phyloP scores from a whole-genome alignment of 495 filamentous ascomycete species.

The Physcia stellaris region DNA sequence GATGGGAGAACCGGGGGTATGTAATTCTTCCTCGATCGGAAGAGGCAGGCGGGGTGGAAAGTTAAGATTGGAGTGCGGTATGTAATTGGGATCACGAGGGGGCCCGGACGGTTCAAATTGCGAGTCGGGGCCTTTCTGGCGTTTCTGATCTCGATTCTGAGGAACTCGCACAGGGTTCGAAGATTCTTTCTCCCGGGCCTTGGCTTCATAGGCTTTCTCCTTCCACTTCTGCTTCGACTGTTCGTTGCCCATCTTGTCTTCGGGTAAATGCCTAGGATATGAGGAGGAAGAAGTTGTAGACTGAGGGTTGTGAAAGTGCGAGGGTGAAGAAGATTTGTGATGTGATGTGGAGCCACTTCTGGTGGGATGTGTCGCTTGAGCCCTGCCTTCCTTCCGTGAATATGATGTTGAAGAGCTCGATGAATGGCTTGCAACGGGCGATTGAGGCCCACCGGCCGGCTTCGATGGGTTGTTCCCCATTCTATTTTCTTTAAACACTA shows the following conservation, averaged over 20 bases:
- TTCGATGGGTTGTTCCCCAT: constrained; percentile 22
- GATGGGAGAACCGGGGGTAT: constrained; percentile 78
- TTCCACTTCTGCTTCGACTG: constrained; percentile 12
- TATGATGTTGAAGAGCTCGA: constrained; percentile 10
- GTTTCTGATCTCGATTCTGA: constrained; percentile 9
- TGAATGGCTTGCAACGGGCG: constrained; percentile 13
- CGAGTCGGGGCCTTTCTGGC: constrained; percentile 16
- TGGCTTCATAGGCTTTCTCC: constrained; percentile 18
- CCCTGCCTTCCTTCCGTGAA: constrained; percentile 10
- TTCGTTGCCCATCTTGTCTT: constrained; percentile 15
- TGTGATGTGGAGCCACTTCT: constrained; percentile 13
- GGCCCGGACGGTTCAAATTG: constrained; percentile 30
- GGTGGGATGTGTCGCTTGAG: neutral
- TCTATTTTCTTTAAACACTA: neutral
- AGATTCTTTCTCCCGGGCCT: constrained; percentile 20
- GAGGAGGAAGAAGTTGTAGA: constrained; percentile 4
- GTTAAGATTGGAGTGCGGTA: constrained; percentile 40
- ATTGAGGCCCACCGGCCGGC: constrained; percentile 8
- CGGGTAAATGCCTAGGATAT: constrained; percentile 4
- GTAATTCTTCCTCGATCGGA: constrained; percentile 78
- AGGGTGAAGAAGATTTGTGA: constrained; percentile 1
- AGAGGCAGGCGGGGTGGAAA: constrained; percentile 79
- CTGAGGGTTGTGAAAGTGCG: constrained; percentile 8
- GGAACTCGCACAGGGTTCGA: constrained; percentile 41
- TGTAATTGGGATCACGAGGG: constrained; percentile 35